phyloP scores from a whole-genome alignment of 345 rosid genomes.

The Eutrema yunnanense region DNA sequence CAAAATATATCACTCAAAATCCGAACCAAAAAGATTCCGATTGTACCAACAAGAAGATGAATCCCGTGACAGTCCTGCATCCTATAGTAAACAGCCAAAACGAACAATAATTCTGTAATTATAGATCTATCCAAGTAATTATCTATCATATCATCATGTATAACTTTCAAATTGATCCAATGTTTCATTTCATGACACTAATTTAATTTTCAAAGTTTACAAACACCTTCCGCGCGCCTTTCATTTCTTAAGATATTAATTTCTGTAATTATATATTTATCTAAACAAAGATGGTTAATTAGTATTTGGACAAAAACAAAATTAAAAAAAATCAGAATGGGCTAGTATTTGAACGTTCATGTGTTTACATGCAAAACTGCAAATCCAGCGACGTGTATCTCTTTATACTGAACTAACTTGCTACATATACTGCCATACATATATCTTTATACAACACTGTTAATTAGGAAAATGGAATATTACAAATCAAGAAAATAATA shows the following conservation, averaged over 20 bases:
- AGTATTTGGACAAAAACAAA: not conserved
- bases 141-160: not conserved
- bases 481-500: not conserved
- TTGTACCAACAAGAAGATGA: not conserved
- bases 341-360: not conserved
- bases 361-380: not conserved
- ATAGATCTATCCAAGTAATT: not conserved
- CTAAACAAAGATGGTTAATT: not conserved
- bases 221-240: not conserved
- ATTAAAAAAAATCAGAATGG: not conserved
- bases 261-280: not conserved
- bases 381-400: not conserved
- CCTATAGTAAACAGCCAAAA: not conserved
- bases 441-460: not conserved
- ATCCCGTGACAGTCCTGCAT: conserved; percentile 11
- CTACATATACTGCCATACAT: too few relatives aligned
- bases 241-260: not conserved
- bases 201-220: not conserved
- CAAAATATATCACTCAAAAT: not conserved
- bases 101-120: not conserved
- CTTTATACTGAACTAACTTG: too few relatives aligned
- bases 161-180: not conserved
- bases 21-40: not conserved
- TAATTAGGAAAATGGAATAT: not conserved
- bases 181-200: not conserved